Conservation (phyloP, 768 basidiomycete genomes). For the Agrocybe pediades region DNA sequence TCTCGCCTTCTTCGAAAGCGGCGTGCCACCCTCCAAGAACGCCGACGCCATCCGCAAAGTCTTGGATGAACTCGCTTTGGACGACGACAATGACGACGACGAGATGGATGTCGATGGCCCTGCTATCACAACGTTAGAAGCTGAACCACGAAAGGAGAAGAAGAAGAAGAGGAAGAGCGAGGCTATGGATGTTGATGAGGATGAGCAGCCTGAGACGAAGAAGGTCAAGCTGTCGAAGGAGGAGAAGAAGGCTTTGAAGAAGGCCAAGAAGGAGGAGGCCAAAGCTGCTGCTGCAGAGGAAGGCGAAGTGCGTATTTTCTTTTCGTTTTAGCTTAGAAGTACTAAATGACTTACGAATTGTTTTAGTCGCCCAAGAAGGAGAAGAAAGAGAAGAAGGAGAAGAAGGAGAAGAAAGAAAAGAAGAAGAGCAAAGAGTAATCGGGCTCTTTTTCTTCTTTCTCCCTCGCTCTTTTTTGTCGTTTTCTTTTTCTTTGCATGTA, state of each 20-base stretch:
- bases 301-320: constrained; percentile 23
- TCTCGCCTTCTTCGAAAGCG: constrained; percentile 91
- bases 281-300: constrained; percentile 48
- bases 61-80: constrained; percentile 72
- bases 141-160: constrained; percentile 53
- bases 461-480: constrained; percentile 16
- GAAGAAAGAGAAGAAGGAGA: constrained; percentile 60
- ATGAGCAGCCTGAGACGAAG: constrained; percentile 54
- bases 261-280: constrained; percentile 69
- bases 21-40: constrained; percentile 86
- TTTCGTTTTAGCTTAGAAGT: background rate
- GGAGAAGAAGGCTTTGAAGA: constrained; percentile 85
- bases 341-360: constrained; percentile 1
- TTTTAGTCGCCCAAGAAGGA: constrained; percentile 44
- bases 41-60: constrained; percentile 92
- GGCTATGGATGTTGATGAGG: constrained; percentile 63
- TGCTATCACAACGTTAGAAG: constrained; percentile 59
- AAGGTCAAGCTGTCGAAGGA: constrained; percentile 81
- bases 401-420: constrained; percentile 37
- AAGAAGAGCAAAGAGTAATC: constrained; percentile 39
- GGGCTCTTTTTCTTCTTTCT: constrained; percentile 15
- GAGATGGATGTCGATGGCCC: constrained; percentile 53
- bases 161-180: constrained; percentile 74
- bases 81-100: constrained; percentile 61
- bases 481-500: constrained; percentile 11